These are phyloP conservation scores for Aspergillus oerlinghausenensis DNA, from an alignment of 2,329 filamentous ascomycete species.

Conservation along the genomic window DNA sequence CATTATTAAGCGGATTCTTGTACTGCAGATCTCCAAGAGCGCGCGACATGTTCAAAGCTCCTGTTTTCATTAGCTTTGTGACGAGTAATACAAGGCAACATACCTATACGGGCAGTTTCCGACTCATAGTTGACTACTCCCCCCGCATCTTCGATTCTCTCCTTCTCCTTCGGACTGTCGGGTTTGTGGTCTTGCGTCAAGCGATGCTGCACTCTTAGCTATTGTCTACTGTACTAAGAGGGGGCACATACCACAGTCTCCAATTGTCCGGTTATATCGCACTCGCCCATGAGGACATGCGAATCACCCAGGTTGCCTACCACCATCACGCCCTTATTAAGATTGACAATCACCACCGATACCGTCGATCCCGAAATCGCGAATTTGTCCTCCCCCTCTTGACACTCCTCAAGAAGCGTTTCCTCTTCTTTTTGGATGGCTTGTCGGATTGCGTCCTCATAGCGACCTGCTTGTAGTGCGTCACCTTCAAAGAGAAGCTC, in stretches of 20 bases:
- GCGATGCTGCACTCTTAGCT: neutral
- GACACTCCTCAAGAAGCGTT: constrained; percentile 1
- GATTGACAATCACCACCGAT: constrained; percentile 1
- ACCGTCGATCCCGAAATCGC: constrained; percentile 5
- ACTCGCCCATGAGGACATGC: neutral
- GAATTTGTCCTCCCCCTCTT: constrained; percentile 1
- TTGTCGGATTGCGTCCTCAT: constrained; percentile 3
- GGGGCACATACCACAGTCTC: neutral
- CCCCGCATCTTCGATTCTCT: constrained; percentile 5
- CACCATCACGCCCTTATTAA: constrained; percentile 3
- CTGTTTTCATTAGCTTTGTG: neutral
- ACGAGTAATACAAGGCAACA: neutral
- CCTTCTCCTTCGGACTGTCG: neutral
- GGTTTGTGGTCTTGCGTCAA: constrained; percentile 7
- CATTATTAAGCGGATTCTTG: constrained; percentile 4
- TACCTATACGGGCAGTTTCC: constrained; percentile 3
- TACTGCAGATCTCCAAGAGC: constrained; percentile 9
- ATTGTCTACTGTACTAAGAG: too few species aligned
- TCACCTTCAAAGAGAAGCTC: neutral
- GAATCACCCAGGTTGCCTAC: constrained; percentile 10
- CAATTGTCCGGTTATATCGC: neutral
- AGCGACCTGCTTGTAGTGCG: neutral
- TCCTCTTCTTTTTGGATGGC: constrained; percentile 3
- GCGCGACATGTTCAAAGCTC: constrained; percentile 10
- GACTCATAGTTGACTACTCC: neutral